phyloP scores from a whole-genome alignment of 2,329 filamentous ascomycete species.

The Ceratocystis alfenasii region DNA sequence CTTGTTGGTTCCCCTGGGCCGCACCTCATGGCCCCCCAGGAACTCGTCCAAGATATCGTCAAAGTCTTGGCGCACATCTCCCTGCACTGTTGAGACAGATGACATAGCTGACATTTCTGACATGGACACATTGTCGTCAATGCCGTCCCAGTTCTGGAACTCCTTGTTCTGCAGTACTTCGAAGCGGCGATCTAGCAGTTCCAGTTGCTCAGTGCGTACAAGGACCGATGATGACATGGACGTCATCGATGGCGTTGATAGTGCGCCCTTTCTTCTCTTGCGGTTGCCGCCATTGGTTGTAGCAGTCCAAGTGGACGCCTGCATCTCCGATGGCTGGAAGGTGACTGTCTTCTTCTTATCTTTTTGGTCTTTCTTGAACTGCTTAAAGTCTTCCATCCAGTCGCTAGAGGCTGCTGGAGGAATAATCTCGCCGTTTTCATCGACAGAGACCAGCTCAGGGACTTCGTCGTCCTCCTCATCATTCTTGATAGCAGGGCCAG shows the following conservation, averaged over 20 bases:
- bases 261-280: conserved; percentile 91
- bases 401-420: conserved; percentile 54
- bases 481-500: conserved; percentile 14
- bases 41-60: conserved; percentile 90
- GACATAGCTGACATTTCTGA: conserved; percentile 50
- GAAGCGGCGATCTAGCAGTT: conserved; percentile 77
- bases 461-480: conserved; percentile 29
- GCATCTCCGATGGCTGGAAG: conserved; percentile 46
- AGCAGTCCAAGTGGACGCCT: conserved; percentile 60
- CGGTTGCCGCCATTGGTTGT: conserved; percentile 67
- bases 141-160: conserved; percentile 38
- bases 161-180: conserved; percentile 71
- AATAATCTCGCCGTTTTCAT: conserved; percentile 31
- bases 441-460: conserved; percentile 39
- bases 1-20: conserved; percentile 50
- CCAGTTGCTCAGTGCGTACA: conserved; percentile 75
- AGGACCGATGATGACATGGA: conserved; percentile 86
- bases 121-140: conserved; percentile 37
- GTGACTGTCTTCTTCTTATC: conserved; percentile 29
- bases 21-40: conserved; percentile 42
- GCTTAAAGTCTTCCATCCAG: conserved; percentile 86
- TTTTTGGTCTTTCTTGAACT: conserved; percentile 78
- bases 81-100: conserved; percentile 53
- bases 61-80: conserved; percentile 65
- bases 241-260: conserved; percentile 77